A percentile compares a stretch with the other conserved stretches of the same genome.
Evolutionary conservation across 306 rosid species (phyloP).

Genomic region (Abrus pulchellus): DNA sequence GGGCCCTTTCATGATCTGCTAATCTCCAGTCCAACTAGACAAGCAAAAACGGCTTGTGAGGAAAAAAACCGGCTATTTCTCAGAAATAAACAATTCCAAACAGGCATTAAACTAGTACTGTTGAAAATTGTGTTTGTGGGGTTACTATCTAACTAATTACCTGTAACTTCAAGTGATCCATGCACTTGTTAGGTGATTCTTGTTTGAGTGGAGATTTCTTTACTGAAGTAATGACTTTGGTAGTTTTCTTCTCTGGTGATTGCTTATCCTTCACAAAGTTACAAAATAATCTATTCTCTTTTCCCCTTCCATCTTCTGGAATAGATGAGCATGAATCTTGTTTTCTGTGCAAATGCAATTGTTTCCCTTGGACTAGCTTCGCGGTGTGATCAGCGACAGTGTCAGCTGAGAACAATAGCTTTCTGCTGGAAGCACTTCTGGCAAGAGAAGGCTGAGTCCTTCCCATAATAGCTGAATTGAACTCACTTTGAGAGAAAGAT

Average conservation of each 20-base stretch:
- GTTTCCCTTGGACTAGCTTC: constrained; percentile 62
- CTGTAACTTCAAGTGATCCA: constrained; percentile 70
- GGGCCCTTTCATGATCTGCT: constrained; percentile 71
- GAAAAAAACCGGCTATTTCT: background rate
- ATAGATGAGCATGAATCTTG: constrained; percentile 61
- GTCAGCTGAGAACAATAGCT: constrained; percentile 61
- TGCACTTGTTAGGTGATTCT: constrained; percentile 67
- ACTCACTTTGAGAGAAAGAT: constrained; percentile 77
- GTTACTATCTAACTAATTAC: constrained; percentile 46
- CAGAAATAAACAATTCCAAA: background rate
- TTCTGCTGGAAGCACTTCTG: constrained; percentile 83
- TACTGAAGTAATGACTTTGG: constrained; percentile 59
- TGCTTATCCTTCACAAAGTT: constrained; percentile 66
- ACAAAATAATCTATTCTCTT: constrained; percentile 68
- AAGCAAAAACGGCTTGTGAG: constrained; percentile 28
- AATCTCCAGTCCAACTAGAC: constrained; percentile 77
- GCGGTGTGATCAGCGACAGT: constrained; percentile 54
- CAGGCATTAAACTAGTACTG: background rate
- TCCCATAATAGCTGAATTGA: constrained; percentile 59
- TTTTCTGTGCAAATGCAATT: constrained; percentile 62
- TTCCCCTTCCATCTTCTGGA: constrained; percentile 79
- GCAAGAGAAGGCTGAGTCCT: constrained; percentile 78
- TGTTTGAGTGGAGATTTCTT: constrained; percentile 73
- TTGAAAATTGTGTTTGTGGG: constrained; percentile 11
- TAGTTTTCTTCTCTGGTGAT: constrained; percentile 73